Evolutionary conservation across 371 early-diverging fungal species (phyloP).

Genomic region (Syncephalis fuscata): DNA sequence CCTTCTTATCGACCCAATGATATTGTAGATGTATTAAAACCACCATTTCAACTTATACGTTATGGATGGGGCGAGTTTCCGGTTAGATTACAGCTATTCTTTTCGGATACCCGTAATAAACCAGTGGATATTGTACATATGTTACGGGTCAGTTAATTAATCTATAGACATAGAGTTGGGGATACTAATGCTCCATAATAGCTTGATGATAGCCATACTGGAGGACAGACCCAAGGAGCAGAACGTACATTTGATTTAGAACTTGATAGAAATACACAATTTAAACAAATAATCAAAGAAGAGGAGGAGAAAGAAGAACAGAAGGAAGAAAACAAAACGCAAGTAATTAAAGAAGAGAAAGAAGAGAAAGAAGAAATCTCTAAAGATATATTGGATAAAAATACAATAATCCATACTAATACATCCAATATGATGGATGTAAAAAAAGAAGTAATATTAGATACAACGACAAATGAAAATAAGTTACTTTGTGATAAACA

Average conservation of each 20-base stretch:
- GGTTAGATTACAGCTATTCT: constrained; percentile 60
- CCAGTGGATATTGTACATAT: constrained; percentile 68
- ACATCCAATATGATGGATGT: no score
- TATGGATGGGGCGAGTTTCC: constrained; percentile 94
- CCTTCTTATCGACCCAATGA: constrained; percentile 79
- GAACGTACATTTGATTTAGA: constrained; percentile 68
- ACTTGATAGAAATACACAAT: constrained; percentile 64
- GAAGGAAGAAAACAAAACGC: no score
- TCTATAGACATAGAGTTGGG: neutral
- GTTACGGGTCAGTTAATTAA: constrained; percentile 32
- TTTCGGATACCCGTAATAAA: constrained; percentile 65
- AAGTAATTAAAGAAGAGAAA: no score
- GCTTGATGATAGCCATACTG: constrained; percentile 55
- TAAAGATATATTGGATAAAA: no score
- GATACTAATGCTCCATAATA: constrained; percentile 6
- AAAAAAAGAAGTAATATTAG: no score
- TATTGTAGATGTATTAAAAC: constrained; percentile 56
- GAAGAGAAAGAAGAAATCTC: no score
- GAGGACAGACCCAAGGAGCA: constrained; percentile 46
- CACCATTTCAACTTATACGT: constrained; percentile 69
- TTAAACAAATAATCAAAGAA: constrained; percentile 10
- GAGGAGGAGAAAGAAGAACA: no score
- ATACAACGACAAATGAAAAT: no score
- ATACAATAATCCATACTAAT: no score
- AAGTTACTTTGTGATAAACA: no score